Conservation (phyloP, 2,329 filamentous ascomycete genomes). For the Alternaria angustiovoidea region DNA sequence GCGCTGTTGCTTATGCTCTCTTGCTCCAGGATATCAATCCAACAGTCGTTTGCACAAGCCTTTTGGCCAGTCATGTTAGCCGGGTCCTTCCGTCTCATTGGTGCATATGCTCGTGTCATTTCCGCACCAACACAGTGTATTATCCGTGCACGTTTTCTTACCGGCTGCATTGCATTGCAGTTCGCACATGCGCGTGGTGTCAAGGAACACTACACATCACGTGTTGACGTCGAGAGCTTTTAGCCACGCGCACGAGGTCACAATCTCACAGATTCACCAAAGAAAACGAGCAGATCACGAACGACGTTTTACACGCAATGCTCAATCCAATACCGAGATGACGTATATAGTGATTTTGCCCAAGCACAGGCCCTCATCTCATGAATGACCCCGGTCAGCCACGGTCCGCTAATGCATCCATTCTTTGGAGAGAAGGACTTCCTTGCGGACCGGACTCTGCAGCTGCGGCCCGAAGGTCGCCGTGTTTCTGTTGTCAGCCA, state of each 20-base stretch:
- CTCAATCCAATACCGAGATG: neutral
- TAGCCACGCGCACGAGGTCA: neutral
- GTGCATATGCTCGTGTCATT: slow-evolving; percentile 1
- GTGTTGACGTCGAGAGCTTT: neutral
- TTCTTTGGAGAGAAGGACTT: neutral
- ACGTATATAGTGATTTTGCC: neutral
- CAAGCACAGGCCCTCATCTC: neutral
- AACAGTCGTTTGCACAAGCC: slow-evolving; percentile 14
- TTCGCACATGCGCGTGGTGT: neutral
- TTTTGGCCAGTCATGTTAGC: slow-evolving; percentile 6
- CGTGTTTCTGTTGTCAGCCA: neutral
- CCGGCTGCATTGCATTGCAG: slow-evolving; percentile 4
- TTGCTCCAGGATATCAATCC: slow-evolving; percentile 12
- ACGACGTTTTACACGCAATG: neutral
- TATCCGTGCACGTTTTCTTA: slow-evolving; percentile 4
- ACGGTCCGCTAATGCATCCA: neutral
- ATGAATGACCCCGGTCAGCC: slow-evolving; percentile 6
- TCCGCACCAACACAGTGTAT: neutral
- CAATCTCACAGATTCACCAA: neutral
- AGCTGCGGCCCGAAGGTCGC: neutral
- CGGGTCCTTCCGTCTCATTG: slow-evolving; percentile 12
- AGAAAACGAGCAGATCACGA: neutral
- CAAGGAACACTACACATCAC: neutral
- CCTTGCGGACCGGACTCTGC: neutral
- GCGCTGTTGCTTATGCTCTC: slow-evolving; percentile 5